phyloP scores from a whole-genome alignment of 1,139 yeast species.

The Geotrichum carabidarum region DNA sequence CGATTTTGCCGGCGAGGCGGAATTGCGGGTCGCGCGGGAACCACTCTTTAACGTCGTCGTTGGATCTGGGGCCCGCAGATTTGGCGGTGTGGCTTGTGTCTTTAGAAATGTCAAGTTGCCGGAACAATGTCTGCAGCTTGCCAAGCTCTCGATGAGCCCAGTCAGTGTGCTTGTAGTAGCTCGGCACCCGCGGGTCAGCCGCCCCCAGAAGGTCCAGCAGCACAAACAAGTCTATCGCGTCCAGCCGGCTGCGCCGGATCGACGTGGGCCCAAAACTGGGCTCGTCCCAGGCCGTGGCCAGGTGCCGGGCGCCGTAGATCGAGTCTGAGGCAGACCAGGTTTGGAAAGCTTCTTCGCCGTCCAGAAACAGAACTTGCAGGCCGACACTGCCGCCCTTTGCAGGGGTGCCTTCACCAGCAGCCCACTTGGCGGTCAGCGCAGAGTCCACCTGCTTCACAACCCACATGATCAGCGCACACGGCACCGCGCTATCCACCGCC shows the following conservation, averaged over 20 bases:
- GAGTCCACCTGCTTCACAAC: slow-evolving; percentile 39
- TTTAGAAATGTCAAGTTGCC: not conserved
- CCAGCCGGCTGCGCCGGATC: slow-evolving; percentile 26
- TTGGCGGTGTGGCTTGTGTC: not conserved
- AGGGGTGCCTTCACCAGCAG: slow-evolving; percentile 11
- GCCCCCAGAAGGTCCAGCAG: slow-evolving; percentile 50
- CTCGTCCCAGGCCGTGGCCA: slow-evolving; percentile 43
- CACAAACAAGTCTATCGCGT: slow-evolving; percentile 43
- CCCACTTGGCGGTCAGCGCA: slow-evolving; percentile 32
- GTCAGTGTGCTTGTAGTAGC: slow-evolving; percentile 44
- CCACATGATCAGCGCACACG: slow-evolving; percentile 50
- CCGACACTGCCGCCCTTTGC: slow-evolving; percentile 32
- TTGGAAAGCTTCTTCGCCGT: slow-evolving; percentile 55
- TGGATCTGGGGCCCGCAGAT: not conserved
- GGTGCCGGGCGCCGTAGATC: slow-evolving; percentile 50
- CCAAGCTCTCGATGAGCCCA: slow-evolving; percentile 39
- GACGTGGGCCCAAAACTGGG: slow-evolving; percentile 11
- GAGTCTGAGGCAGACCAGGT: slow-evolving; percentile 50
- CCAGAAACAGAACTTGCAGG: slow-evolving; percentile 49
- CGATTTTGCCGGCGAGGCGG: slow-evolving; percentile 33
- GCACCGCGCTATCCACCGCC: slow-evolving; percentile 55
- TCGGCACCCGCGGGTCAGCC: slow-evolving; percentile 39
- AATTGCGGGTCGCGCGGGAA: slow-evolving; percentile 28
- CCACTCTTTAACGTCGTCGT: not conserved
- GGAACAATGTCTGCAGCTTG: slow-evolving; percentile 25